These are phyloP conservation scores for Atractiella rhizophila DNA, from an alignment of 768 basidiomycete species.

Conservation along the genomic window DNA sequence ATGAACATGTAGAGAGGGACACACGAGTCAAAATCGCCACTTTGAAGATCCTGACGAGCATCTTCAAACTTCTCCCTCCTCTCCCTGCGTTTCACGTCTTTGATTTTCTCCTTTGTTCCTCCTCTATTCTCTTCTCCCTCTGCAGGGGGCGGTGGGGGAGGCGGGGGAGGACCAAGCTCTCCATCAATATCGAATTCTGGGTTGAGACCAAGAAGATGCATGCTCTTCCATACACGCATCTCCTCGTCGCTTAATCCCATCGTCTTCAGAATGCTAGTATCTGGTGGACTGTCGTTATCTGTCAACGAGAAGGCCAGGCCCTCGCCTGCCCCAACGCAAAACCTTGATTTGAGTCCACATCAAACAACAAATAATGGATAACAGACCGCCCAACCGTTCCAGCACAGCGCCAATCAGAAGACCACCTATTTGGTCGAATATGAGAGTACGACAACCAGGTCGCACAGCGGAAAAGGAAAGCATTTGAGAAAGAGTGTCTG, in stretches of 20 bases:
- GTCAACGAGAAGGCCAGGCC: slow-evolving; percentile 63
- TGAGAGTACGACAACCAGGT: slow-evolving; percentile 65
- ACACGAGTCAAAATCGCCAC: slow-evolving; percentile 71
- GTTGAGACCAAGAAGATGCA: too few relatives aligned
- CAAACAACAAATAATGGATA: not conserved
- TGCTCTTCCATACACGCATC: too few relatives aligned
- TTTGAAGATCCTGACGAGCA: slow-evolving; percentile 54
- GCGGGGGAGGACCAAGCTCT: too few relatives aligned
- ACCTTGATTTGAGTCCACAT: not conserved
- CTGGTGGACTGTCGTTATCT: slow-evolving; percentile 74
- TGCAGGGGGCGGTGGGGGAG: too few relatives aligned
- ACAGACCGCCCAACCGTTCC: slow-evolving; percentile 57
- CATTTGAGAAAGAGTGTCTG: slow-evolving; percentile 71
- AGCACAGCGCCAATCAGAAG: slow-evolving; percentile 59
- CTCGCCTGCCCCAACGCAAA: slow-evolving; percentile 28
- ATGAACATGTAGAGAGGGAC: slow-evolving; percentile 14
- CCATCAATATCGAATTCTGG: too few relatives aligned
- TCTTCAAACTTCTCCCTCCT: slow-evolving; percentile 36
- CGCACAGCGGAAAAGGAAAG: slow-evolving; percentile 55
- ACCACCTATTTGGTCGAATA: slow-evolving; percentile 78
- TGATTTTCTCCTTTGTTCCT: slow-evolving; percentile 6
- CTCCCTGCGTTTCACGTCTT: slow-evolving; percentile 50
- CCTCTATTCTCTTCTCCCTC: slow-evolving; percentile 44
- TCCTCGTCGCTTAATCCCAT: slow-evolving; percentile 72
- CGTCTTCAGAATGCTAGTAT: slow-evolving; percentile 50